A percentile compares a stretch with the other conserved stretches of the same genome.
Conservation (phyloP, 179 eudicot species). For the Carnegiea gigantea region DNA sequence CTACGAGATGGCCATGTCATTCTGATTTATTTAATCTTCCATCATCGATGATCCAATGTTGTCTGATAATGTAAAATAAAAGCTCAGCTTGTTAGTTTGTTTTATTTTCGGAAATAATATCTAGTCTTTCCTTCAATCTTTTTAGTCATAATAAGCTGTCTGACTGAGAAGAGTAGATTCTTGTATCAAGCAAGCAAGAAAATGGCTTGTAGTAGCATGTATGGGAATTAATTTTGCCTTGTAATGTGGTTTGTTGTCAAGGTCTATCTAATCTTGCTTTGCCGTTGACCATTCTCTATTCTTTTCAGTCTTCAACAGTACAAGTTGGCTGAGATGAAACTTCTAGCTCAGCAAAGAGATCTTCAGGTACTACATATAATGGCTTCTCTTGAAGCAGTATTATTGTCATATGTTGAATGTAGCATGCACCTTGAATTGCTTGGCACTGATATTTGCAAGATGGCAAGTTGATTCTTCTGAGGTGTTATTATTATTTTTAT, state of each 20-base stretch:
- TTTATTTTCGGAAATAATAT: not conserved
- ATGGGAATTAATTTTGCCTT: not conserved
- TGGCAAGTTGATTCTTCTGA: not conserved
- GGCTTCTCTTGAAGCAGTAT: not conserved
- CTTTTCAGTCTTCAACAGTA: constrained; percentile 80
- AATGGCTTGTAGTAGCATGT: not conserved
- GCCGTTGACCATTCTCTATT: not conserved
- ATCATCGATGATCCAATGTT: not conserved
- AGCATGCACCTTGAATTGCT: not conserved
- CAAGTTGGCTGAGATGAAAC: constrained; percentile 85
- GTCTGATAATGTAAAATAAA: not conserved
- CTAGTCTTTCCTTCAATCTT: not conserved
- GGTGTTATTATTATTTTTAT: not conserved
- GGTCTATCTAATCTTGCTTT: not conserved
- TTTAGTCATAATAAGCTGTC: not conserved
- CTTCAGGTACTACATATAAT: constrained; percentile 56
- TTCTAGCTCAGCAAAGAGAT: constrained; percentile 92
- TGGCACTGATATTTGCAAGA: not conserved
- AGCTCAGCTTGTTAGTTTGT: not conserved
- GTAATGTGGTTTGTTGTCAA: not conserved
- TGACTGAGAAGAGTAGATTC: not conserved
- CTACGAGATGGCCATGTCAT: not conserved
- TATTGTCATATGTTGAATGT: not conserved
- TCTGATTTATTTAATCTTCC: not conserved
- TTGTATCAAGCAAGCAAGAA: not conserved